A percentile compares a stretch with the other conserved stretches of the same genome.
These are phyloP conservation scores for Gloeostereum incarnatum DNA, from an alignment of 768 basidiomycete genomes.

Conservation along the genomic window DNA sequence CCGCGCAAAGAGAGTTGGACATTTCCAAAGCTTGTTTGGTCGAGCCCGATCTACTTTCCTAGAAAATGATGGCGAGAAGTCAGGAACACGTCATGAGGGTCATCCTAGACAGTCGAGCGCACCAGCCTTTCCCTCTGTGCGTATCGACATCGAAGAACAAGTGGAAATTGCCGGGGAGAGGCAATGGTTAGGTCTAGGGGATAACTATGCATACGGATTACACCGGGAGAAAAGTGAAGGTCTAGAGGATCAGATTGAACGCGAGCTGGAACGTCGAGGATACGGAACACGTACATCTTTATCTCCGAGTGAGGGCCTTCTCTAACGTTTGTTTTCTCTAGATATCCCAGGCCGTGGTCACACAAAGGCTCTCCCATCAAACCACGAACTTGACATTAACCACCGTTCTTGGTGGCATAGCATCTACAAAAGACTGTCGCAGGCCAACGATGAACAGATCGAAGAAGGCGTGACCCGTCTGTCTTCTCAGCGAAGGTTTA, in stretches of 20 bases:
- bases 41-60: constrained; percentile 21
- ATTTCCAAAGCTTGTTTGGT: constrained; percentile 37
- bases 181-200: constrained; percentile 44
- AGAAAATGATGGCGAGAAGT: constrained; percentile 9
- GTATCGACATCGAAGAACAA: constrained; percentile 30
- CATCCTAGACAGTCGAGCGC: constrained; percentile 5
- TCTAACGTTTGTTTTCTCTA: constrained; percentile 1
- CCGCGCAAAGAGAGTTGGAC: constrained; percentile 28
- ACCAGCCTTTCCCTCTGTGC: constrained; percentile 19
- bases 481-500: constrained; percentile 8
- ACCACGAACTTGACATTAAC: constrained; percentile 10
- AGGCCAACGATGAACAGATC: constrained; percentile 15
- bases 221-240: constrained; percentile 41
- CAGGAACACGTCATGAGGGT: constrained; percentile 1
- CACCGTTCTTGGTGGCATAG: constrained; percentile 51
- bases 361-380: constrained; percentile 10
- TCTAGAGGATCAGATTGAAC: constrained; percentile 42
- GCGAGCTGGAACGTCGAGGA: constrained; percentile 40
- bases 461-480: constrained; percentile 5
- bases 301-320: background rate
- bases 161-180: constrained; percentile 34
- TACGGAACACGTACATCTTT: constrained; percentile 26
- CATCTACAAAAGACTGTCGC: constrained; percentile 43
- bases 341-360: constrained; percentile 15
- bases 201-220: constrained; percentile 35